phyloP scores from a whole-genome alignment of 371 early-diverging fungal species.

The Mortierella sp. region DNA sequence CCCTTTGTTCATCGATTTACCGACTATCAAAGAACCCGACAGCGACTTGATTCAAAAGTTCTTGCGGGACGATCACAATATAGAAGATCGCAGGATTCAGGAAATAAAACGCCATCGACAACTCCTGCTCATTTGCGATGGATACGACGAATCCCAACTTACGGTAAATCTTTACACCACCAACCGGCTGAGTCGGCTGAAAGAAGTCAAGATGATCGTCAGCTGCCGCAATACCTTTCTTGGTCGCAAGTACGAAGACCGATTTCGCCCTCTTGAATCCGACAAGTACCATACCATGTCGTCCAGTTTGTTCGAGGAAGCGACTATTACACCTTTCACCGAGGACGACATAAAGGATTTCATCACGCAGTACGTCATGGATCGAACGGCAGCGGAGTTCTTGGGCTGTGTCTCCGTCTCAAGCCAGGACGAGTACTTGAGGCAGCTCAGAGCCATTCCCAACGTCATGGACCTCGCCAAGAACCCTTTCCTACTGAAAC shows the following conservation, averaged over 20 bases:
- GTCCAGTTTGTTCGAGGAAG: not conserved
- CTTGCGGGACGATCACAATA: not conserved
- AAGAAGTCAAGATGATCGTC: not conserved
- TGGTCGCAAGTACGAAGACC: not conserved
- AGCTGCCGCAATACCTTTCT: not conserved
- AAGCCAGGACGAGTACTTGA: not conserved
- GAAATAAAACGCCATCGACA: not conserved
- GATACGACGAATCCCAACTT: conserved; percentile 12
- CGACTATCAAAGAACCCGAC: not conserved
- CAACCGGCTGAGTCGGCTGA: not conserved
- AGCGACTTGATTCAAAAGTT: not conserved
- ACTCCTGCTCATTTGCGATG: conserved; percentile 12
- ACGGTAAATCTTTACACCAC: not conserved
- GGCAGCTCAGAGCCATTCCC: not conserved
- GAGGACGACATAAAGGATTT: not conserved
- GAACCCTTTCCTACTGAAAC: not conserved
- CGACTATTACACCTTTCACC: not conserved
- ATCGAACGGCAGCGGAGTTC: not conserved
- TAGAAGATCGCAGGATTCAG: not conserved
- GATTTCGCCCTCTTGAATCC: not conserved
- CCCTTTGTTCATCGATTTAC: not conserved
- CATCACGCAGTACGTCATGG: not conserved
- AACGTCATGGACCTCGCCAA: not conserved
- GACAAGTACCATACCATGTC: not conserved
- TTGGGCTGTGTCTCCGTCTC: too few relatives aligned